A percentile compares a stretch with the other conserved stretches of the same genome.
Evolutionary conservation across 2,329 filamentous ascomycete genomes (phyloP).

Genomic region (Aspergillus flavus): DNA sequence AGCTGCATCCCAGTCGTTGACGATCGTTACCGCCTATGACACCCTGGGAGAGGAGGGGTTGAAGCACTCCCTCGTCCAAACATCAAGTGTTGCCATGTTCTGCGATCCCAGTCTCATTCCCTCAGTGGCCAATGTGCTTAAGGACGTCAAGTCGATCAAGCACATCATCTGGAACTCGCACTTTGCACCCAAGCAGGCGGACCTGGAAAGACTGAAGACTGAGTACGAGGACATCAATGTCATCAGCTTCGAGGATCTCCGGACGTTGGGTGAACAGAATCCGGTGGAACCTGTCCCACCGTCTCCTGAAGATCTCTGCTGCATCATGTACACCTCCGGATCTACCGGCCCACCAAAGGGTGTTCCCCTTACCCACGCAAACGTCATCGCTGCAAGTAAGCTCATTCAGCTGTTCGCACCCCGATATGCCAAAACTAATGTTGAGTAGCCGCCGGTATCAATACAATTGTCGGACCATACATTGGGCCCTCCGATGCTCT

Average conservation of each 20-base stretch:
- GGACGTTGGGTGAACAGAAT: conserved; percentile 63
- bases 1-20: conserved; percentile 79
- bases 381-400: conserved; percentile 76
- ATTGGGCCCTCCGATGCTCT: conserved; percentile 77
- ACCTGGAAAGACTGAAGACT: conserved; percentile 57
- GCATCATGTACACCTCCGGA: conserved; percentile 81
- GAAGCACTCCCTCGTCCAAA: conserved; percentile 82
- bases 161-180: conserved; percentile 62
- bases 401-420: not conserved
- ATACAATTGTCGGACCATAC: conserved; percentile 74
- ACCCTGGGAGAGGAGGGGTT: conserved; percentile 84
- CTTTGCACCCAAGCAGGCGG: conserved; percentile 53
- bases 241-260: conserved; percentile 58
- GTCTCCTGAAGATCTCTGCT: conserved; percentile 75
- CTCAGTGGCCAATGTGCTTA: conserved; percentile 59
- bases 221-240: conserved; percentile 57
- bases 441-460: conserved; percentile 73
- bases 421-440: conserved; percentile 12
- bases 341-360: conserved; percentile 90
- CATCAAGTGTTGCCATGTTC: conserved; percentile 79
- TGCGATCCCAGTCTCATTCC: conserved; percentile 76
- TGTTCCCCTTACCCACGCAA: conserved; percentile 77
- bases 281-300: conserved; percentile 72
- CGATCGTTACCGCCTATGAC: conserved; percentile 93
- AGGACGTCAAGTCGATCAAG: conserved; percentile 58